These are phyloP conservation scores for Rhizophagus clarus DNA, from an alignment of 192 early-diverging fungal species.

Conservation along the genomic window DNA sequence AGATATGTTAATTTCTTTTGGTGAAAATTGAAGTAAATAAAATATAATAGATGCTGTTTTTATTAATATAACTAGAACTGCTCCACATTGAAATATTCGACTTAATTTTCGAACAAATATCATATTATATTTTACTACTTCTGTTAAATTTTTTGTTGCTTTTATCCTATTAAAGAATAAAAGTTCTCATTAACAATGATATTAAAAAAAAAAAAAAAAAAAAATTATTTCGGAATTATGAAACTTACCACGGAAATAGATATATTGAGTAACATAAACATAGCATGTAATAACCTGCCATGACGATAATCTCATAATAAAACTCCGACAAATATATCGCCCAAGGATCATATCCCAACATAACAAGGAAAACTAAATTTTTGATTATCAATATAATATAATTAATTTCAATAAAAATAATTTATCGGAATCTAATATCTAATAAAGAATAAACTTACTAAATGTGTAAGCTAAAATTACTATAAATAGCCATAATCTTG, in stretches of 20 bases:
- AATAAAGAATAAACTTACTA: not conserved
- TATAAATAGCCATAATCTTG: not conserved
- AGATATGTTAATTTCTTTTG: no score
- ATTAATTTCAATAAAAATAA: not conserved
- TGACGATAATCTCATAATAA: not conserved
- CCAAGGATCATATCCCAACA: constrained; percentile 1
- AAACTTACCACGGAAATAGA: constrained; percentile 14
- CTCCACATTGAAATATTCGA: not conserved
- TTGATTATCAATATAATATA: not conserved
- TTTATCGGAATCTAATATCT: no score
- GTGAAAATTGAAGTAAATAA: not conserved
- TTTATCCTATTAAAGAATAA: constrained; percentile 2
- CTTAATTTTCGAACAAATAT: not conserved
- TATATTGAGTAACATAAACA: not conserved
- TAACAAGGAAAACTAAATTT: not conserved
- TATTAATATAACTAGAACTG: not conserved
- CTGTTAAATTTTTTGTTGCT: not conserved
- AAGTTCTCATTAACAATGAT: not conserved
- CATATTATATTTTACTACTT: not conserved
- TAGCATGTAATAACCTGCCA: not conserved
- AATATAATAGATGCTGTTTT: not conserved
- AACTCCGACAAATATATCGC: not conserved
- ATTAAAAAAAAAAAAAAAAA: not conserved
- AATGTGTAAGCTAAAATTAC: not conserved
- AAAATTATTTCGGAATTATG: not conserved